A percentile compares a stretch with the other conserved stretches of the same genome.
These are phyloP conservation scores for Balakata baccata DNA, from an alignment of 345 rosid species.

Conservation along the genomic window DNA sequence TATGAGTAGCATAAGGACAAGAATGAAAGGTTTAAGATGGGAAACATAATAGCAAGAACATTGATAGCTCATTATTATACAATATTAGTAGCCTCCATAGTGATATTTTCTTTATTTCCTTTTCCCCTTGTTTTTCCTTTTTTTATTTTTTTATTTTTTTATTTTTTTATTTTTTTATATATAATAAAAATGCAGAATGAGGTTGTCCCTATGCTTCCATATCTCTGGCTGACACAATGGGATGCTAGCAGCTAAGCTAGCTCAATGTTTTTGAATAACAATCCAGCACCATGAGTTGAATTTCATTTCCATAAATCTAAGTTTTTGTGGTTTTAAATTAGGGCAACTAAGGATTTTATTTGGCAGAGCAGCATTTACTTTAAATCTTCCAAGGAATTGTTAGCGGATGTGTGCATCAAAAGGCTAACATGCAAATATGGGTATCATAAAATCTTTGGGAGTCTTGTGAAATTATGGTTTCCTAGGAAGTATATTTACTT, in stretches of 20 bases:
- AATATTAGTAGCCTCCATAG: background rate
- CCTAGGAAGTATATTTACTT: background rate
- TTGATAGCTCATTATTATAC: background rate
- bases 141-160: background rate
- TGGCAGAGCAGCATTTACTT: background rate
- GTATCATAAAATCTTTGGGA: background rate
- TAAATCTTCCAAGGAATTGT: background rate
- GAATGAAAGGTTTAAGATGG: background rate
- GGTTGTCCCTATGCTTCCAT: no score
- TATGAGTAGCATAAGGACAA: background rate
- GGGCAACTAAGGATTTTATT: background rate
- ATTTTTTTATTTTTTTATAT: background rate
- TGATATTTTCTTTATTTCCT: background rate
- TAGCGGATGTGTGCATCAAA: background rate
- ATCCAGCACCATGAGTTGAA: background rate
- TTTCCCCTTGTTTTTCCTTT: background rate
- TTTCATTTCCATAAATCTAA: background rate
- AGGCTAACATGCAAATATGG: background rate
- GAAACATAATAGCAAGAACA: background rate
- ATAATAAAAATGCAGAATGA: background rate
- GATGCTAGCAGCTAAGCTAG: background rate
- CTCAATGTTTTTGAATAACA: background rate
- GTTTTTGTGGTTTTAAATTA: background rate
- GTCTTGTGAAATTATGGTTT: background rate
- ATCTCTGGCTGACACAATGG: background rate